phyloP scores from a whole-genome alignment of 306 rosid genomes.

The Prunus padus region DNA sequence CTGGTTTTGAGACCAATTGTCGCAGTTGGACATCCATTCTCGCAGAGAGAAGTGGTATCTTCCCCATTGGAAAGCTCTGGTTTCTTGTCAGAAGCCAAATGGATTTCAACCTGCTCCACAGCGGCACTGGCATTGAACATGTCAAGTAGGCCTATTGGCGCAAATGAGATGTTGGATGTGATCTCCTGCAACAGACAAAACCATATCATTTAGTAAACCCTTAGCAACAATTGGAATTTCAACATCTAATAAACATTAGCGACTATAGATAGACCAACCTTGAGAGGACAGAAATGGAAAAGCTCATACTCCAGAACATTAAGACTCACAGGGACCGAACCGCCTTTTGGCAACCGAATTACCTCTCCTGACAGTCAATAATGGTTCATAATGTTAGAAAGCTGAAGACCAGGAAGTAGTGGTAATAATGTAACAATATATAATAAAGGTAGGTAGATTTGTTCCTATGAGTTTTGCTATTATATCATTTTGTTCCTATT shows the following conservation, averaged over 20 bases:
- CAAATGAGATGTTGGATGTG: slow-evolving; percentile 54
- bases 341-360: slow-evolving; percentile 69
- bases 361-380: slow-evolving; percentile 59
- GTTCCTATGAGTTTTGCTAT: not conserved
- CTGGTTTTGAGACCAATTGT: slow-evolving; percentile 49
- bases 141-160: slow-evolving; percentile 79
- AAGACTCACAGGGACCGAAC: slow-evolving; percentile 74
- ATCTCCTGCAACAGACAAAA: slow-evolving; percentile 47
- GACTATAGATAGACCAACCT: slow-evolving; percentile 33
- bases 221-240: not conserved
- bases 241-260: not conserved
- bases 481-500: not conserved
- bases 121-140: slow-evolving; percentile 87
- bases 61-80: slow-evolving; percentile 48
- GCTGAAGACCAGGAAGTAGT: not conserved
- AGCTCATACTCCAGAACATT: slow-evolving; percentile 82
- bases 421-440: not conserved
- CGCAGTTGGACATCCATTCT: slow-evolving; percentile 43
- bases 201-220: slow-evolving; percentile 5
- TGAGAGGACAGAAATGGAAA: slow-evolving; percentile 79
- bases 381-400: not conserved
- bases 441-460: not conserved
- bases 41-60: slow-evolving; percentile 34
- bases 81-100: slow-evolving; percentile 29
- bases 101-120: slow-evolving; percentile 55